A percentile compares a stretch with the other conserved stretches of the same genome.
These are phyloP conservation scores for Aspergillus carbonarius DNA, from an alignment of 2,329 filamentous ascomycete species.

Conservation along the genomic window DNA sequence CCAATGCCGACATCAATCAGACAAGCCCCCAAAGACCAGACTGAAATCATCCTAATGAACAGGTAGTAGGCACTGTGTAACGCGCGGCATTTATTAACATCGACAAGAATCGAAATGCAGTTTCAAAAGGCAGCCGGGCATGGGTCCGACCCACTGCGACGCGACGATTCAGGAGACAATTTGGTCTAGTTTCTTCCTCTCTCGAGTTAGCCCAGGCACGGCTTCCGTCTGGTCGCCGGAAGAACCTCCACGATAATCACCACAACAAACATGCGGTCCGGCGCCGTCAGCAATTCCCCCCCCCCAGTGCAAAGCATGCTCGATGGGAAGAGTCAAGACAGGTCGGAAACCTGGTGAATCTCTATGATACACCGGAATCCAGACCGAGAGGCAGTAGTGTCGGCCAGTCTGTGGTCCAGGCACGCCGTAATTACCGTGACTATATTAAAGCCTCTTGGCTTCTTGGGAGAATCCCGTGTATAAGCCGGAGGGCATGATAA, in stretches of 20 bases:
- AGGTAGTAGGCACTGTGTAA: too few species aligned
- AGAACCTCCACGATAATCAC: not conserved
- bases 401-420: not conserved
- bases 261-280: not conserved
- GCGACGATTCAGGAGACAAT: slow-evolving; percentile 8
- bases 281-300: not conserved
- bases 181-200: slow-evolving; percentile 1
- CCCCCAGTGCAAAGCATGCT: not conserved
- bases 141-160: slow-evolving; percentile 7
- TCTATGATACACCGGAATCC: not conserved
- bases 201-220: slow-evolving; percentile 5
- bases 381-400: not conserved
- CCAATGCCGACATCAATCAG: too few species aligned
- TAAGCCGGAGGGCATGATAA: not conserved
- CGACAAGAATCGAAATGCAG: not conserved
- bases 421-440: not conserved
- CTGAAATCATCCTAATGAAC: too few species aligned
- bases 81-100: not conserved
- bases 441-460: slow-evolving; percentile 1
- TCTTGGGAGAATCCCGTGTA: not conserved
- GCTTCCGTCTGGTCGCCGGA: not conserved
- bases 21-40: too few species aligned
- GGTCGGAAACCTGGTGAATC: not conserved
- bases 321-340: not conserved
- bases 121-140: slow-evolving; percentile 6